Conservation (phyloP, 2,329 filamentous ascomycete species). For the Chaetomium globosum region DNA sequence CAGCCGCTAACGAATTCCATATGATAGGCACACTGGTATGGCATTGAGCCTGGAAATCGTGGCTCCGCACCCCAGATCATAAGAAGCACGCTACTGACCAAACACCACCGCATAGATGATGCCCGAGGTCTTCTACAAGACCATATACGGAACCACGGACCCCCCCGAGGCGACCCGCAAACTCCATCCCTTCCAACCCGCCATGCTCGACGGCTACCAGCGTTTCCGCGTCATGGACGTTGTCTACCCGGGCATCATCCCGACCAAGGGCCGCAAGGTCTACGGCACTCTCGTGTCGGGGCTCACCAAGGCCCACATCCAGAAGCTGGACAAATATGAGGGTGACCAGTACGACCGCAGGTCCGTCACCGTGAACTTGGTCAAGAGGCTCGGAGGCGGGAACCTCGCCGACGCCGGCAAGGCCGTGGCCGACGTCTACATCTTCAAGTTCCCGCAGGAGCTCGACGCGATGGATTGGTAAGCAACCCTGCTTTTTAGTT, state of each 20-base stretch:
- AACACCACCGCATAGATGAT: slow-evolving; percentile 63
- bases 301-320: slow-evolving; percentile 74
- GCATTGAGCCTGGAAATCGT: background rate
- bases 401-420: slow-evolving; percentile 49
- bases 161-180: slow-evolving; percentile 54
- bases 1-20: background rate
- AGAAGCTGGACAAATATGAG: slow-evolving; percentile 79
- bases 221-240: slow-evolving; percentile 68
- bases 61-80: background rate
- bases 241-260: slow-evolving; percentile 81
- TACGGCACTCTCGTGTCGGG: slow-evolving; percentile 77
- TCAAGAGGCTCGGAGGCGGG: slow-evolving; percentile 44
- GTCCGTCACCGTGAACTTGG: slow-evolving; percentile 56
- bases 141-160: slow-evolving; percentile 66
- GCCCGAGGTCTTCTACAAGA: slow-evolving; percentile 81
- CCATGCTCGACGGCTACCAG: slow-evolving; percentile 72
- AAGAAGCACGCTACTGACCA: background rate
- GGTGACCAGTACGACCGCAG: slow-evolving; percentile 70
- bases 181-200: slow-evolving; percentile 68
- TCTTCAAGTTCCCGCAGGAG: slow-evolving; percentile 55
- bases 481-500: background rate
- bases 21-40: slow-evolving; percentile 43
- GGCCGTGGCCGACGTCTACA: slow-evolving; percentile 64
- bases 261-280: slow-evolving; percentile 60
- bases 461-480: slow-evolving; percentile 76